phyloP scores from a whole-genome alignment of 169 alveolate species.

The Cryptosporidium meleagridis region DNA sequence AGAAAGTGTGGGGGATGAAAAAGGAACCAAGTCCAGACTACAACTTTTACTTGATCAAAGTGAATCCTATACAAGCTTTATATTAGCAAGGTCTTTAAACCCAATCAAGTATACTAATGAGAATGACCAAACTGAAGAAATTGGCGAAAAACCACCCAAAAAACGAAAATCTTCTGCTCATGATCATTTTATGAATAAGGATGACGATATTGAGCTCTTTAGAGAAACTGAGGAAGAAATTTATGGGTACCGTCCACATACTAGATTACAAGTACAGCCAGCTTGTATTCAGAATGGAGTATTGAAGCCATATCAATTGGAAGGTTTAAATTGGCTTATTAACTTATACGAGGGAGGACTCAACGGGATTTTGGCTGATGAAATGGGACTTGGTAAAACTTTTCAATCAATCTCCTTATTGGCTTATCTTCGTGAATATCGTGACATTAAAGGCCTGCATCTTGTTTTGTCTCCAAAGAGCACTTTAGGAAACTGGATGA shows the following conservation, averaged over 20 bases:
- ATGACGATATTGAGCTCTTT: conserved; percentile 52
- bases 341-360: conserved; percentile 93
- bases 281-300: conserved; percentile 82
- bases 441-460: conserved; percentile 94
- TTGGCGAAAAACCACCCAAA: not conserved
- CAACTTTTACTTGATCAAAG: conserved; percentile 51
- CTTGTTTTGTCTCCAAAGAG: conserved; percentile 96
- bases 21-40: conserved; percentile 9
- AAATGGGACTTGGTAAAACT: conserved; percentile 99
- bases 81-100: conserved; percentile 57
- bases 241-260: conserved; percentile 52
- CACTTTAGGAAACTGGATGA: conserved; percentile 96
- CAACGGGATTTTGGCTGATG: conserved; percentile 98
- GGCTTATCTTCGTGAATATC: conserved; percentile 90
- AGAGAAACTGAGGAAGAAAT: conserved; percentile 73
- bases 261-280: conserved; percentile 59
- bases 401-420: conserved; percentile 94
- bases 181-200: conserved; percentile 51
- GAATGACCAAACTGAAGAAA: not conserved
- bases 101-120: conserved; percentile 16
- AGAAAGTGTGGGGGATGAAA: not conserved
- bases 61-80: conserved; percentile 59
- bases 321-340: conserved; percentile 97
- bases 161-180: conserved; percentile 7
- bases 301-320: conserved; percentile 94